Evolutionary conservation across 2,329 filamentous ascomycete species (phyloP), one percentile per base, ranked within the genome.

Genomic region (Neobulgaria alba): DNA sequence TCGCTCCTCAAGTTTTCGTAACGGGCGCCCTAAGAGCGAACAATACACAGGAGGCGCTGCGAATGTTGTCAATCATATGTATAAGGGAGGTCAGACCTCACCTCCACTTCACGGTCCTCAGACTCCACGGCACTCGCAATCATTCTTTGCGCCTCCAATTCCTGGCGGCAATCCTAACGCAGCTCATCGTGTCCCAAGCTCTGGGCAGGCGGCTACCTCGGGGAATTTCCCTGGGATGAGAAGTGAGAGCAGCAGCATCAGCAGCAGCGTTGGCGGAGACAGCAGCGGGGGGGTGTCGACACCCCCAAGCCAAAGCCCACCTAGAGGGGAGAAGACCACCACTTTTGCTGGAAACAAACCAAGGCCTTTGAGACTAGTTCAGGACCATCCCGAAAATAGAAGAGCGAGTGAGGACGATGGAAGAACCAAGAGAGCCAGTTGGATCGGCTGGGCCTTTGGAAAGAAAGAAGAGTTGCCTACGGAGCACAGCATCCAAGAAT

Each of bases 21-120:
- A 69, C 44, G 37, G 49, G 38, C 67, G 77, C 29, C 78, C 78
- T 41, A 75, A 75, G 64, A 79, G 75, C 54, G 77, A 82, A 53
- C 77, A 82, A 60, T 75, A 67, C 56, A 73, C 72, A 0, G 57
- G 54, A 7, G 60, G 63, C 10, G 79, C 79, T 14, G 83, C 85
- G 5, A 77, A 73, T 45, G 75, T 94, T 20, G 82, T 95, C 36
- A 86, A 85, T 54, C 88, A 89, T 62, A 94, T 95, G 84, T 93
- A 93, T 66, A 82, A 81, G 56, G 82, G 82, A 10, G 75, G 79
- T 8, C 68, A 75, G 41, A 66, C 62, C 32, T 82, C 79, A 16
- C 71, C 77, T 33, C 67, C 73, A 3, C 64, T 79, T 18, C 67
- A 67, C 51, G 55, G 70, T 58, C 43, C 63, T 41, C 37, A 66